Conservation (phyloP, 2,329 filamentous ascomycete species). For the Albophoma yamanashiensis region DNA sequence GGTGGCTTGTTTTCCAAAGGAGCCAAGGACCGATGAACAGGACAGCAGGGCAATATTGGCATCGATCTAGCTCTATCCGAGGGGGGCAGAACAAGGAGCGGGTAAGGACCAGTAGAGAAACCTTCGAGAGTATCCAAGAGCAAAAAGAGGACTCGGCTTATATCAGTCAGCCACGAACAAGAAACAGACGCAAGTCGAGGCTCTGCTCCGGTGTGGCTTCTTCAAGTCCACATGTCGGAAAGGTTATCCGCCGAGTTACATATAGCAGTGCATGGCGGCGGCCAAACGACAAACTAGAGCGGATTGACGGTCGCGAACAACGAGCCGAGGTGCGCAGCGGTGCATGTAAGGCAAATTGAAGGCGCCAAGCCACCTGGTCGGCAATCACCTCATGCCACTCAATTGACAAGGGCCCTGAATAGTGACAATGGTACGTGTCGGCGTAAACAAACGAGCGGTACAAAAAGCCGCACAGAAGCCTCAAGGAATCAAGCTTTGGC, state of each 20-base stretch:
- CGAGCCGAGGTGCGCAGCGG: neutral
- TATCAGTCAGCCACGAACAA: neutral
- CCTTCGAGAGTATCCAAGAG: neutral
- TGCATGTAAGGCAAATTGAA: neutral
- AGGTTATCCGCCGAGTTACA: neutral
- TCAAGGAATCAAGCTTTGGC: neutral
- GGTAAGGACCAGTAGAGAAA: neutral
- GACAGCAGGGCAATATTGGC: no score
- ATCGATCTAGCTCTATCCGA: neutral
- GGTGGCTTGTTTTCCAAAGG: neutral
- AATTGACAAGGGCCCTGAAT: no score
- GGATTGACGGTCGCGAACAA: neutral
- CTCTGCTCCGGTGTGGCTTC: neutral
- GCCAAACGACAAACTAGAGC: neutral
- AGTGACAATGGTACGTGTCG: neutral
- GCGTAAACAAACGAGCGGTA: neutral
- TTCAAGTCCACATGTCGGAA: neutral
- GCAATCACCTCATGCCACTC: neutral
- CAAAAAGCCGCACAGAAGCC: neutral
- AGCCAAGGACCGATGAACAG: neutral
- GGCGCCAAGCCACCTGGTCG: neutral
- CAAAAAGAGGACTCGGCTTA: no score
- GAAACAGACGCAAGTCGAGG: neutral
- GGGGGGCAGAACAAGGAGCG: neutral
- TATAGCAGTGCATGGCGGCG: neutral